phyloP scores from a whole-genome alignment of 441 rosid genomes.

The Bruguiera hainesii region DNA sequence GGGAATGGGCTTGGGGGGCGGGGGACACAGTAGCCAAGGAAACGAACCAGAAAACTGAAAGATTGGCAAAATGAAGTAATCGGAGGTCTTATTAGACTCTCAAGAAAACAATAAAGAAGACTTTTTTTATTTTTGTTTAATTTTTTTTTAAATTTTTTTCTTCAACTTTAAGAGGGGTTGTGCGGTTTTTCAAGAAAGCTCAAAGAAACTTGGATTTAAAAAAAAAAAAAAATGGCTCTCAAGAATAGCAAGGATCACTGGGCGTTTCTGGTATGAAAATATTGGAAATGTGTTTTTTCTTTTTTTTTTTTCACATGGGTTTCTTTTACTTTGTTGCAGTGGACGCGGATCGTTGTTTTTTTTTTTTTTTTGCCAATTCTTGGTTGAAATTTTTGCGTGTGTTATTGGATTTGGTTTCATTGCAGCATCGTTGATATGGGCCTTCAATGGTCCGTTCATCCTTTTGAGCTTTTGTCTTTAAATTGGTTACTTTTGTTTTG shows the following conservation, averaged over 20 bases:
- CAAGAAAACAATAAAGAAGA: neutral
- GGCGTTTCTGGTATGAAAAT: constrained; percentile 47
- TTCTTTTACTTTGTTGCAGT: neutral
- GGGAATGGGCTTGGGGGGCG: neutral
- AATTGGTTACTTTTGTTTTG: no score
- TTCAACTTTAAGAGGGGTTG: neutral
- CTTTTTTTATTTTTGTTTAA: neutral
- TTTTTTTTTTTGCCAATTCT: neutral
- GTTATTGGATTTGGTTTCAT: constrained; percentile 4
- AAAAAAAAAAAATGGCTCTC: constrained; percentile 26
- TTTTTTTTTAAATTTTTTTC: neutral
- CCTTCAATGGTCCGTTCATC: neutral
- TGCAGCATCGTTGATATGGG: neutral
- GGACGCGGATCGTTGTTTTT: neutral
- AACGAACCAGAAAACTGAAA: neutral
- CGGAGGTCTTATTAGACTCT: neutral
- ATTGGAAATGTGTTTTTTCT: neutral
- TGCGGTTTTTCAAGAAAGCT: neutral
- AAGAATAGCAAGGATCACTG: constrained; percentile 44
- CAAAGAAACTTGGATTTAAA: neutral
- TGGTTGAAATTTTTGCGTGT: neutral
- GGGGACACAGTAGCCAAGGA: neutral
- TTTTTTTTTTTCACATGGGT: neutral
- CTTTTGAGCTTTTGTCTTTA: no score
- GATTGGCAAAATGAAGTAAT: constrained; percentile 18